A percentile compares a stretch with the other conserved stretches of the same genome.
Evolutionary conservation across 2,329 filamentous ascomycete species (phyloP).

Genomic region (Alternaria novae-zelandiae): DNA sequence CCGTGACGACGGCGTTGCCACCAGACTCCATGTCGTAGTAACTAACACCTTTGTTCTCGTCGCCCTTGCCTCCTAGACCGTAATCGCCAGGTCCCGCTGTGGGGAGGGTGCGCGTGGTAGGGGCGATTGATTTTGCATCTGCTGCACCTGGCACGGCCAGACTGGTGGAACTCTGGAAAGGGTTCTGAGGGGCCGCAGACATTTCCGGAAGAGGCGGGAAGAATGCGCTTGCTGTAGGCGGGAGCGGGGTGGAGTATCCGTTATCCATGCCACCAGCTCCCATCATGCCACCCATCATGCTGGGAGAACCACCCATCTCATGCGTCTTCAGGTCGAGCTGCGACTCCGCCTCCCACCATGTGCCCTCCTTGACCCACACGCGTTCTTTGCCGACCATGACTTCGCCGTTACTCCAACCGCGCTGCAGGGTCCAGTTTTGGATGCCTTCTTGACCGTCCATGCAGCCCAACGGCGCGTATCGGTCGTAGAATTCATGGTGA

Average conservation of each 20-base stretch:
- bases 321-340: conserved; percentile 89
- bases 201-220: conserved; percentile 66
- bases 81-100: conserved; percentile 73
- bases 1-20: conserved; percentile 76
- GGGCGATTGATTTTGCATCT: conserved; percentile 53
- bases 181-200: conserved; percentile 73
- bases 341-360: conserved; percentile 97
- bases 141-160: conserved; percentile 55
- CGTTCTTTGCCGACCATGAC: conserved; percentile 89
- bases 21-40: conserved; percentile 83
- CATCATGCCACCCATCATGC: conserved; percentile 58
- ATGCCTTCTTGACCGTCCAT: conserved; percentile 90
- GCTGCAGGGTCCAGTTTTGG: conserved; percentile 90
- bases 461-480: conserved; percentile 85
- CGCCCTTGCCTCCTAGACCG: conserved; percentile 85
- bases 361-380: conserved; percentile 91
- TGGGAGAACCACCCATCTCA: conserved; percentile 48
- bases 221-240: conserved; percentile 65
- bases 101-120: conserved; percentile 68
- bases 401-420: conserved; percentile 98
- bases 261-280: conserved; percentile 70
- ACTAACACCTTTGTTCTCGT: conserved; percentile 59
- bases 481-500: conserved; percentile 84
- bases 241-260: conserved; percentile 70
- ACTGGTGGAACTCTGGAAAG: conserved; percentile 62